Conservation (phyloP, 805 yeast species). For the Tetrapisispora iriomotensis region DNA sequence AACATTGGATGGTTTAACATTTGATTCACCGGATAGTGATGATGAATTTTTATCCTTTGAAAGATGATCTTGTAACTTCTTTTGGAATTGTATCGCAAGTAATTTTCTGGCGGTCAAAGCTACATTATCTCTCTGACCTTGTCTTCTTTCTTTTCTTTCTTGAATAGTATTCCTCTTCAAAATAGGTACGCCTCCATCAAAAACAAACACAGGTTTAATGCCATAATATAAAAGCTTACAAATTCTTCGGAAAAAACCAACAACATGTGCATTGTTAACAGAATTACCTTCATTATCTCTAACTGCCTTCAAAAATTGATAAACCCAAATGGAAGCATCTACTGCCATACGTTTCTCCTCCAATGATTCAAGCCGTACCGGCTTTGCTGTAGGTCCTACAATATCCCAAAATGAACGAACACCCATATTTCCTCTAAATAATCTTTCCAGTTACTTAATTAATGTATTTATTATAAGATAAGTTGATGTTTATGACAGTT, state of each 20-base stretch:
- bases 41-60: too few relatives aligned
- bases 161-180: conserved; percentile 71
- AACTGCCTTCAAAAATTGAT: conserved; percentile 91
- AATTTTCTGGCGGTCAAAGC: conserved; percentile 69
- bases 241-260: conserved; percentile 91
- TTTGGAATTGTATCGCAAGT: conserved; percentile 69
- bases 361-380: conserved; percentile 80
- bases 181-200: conserved; percentile 90
- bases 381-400: conserved; percentile 79
- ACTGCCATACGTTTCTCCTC: conserved; percentile 76
- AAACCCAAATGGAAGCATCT: conserved; percentile 98
- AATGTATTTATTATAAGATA: not conserved
- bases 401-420: conserved; percentile 92
- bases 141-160: conserved; percentile 60
- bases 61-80: conserved; percentile 13
- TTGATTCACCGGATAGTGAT: too few relatives aligned
- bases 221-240: conserved; percentile 86
- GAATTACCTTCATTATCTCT: conserved; percentile 77
- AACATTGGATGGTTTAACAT: not conserved
- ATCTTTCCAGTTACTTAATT: not conserved
- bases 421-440: conserved; percentile 58
- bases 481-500: too few relatives aligned
- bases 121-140: conserved; percentile 63
- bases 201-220: conserved; percentile 79
- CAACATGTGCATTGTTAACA: conserved; percentile 70